These are phyloP conservation scores for Pseudozyma flocculosa DNA, from an alignment of 1,284 basidiomycete species.

Conservation along the genomic window DNA sequence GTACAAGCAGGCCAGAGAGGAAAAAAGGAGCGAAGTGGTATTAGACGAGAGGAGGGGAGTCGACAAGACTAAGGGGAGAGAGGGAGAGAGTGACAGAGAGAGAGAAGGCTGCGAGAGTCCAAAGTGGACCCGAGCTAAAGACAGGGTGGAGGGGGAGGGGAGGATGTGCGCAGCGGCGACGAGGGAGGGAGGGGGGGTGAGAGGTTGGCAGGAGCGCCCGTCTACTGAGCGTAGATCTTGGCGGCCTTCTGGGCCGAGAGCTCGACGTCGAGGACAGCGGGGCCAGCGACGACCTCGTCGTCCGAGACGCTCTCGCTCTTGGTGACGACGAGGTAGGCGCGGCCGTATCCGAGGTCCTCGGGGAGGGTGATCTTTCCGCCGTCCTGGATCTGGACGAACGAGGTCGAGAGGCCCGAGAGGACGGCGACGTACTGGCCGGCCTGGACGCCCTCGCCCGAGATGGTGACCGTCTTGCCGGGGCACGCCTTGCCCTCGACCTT, in stretches of 20 bases:
- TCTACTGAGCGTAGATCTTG: conserved; percentile 13
- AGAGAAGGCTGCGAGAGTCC: too few species aligned
- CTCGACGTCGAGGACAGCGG: conserved; percentile 59
- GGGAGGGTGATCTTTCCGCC: conserved; percentile 58
- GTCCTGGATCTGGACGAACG: conserved; percentile 40
- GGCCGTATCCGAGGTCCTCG: conserved; percentile 57
- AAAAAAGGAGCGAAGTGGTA: too few species aligned
- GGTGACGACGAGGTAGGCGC: conserved; percentile 59
- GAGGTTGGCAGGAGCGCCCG: too few species aligned
- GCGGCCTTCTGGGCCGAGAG: conserved; percentile 31
- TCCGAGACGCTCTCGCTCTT: conserved; percentile 59
- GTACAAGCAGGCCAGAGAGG: too few species aligned
- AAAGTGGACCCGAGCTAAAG: too few species aligned
- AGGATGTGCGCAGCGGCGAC: too few species aligned
- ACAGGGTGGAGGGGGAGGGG: too few species aligned
- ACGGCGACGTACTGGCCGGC: conserved; percentile 59
- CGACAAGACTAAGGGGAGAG: too few species aligned
- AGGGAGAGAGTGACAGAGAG: too few species aligned
- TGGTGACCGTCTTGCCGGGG: conserved; percentile 48
- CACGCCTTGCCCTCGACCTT: conserved; percentile 37
- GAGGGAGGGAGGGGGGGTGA: too few species aligned
- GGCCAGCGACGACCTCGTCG: conserved; percentile 62
- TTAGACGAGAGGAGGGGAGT: too few species aligned
- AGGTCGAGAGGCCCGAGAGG: conserved; percentile 58
- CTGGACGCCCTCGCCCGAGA: conserved; percentile 54